These are phyloP conservation scores for Backusella parvicylindrica DNA, from an alignment of 192 early-diverging fungal species.

Conservation along the genomic window DNA sequence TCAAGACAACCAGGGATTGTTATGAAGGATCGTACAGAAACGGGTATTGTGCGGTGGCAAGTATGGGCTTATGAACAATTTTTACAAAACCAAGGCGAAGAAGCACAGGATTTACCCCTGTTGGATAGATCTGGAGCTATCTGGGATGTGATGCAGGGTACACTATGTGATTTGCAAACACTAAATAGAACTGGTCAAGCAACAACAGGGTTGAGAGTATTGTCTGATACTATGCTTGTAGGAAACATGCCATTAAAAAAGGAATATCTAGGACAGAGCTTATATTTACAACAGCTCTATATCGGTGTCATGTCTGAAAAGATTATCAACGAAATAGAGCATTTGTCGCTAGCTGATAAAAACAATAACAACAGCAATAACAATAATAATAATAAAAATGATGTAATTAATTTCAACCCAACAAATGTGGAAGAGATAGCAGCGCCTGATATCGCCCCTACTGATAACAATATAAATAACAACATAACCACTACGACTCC, in stretches of 20 bases:
- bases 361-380: background rate
- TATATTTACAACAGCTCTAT: constrained; percentile 18
- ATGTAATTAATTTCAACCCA: background rate
- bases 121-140: constrained; percentile 1
- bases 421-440: background rate
- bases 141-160: constrained; percentile 31
- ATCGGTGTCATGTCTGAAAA: constrained; percentile 23
- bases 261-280: constrained; percentile 17
- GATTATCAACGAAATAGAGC: constrained; percentile 9
- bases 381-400: background rate
- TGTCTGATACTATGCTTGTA: constrained; percentile 30
- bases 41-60: constrained; percentile 30
- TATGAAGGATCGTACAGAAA: constrained; percentile 28
- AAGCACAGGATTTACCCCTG: background rate
- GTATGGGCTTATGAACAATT: constrained; percentile 29
- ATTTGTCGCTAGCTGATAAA: background rate
- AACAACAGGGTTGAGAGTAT: constrained; percentile 4
- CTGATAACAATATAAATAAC: background rate
- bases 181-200: constrained; percentile 12
- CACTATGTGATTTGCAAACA: constrained; percentile 28
- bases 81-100: background rate
- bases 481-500: background rate
- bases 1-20: constrained; percentile 18
- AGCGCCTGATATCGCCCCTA: background rate
- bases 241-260: constrained; percentile 31